Conservation (phyloP, 2,329 filamentous ascomycete genomes). For the Colletotrichum costaricense region DNA sequence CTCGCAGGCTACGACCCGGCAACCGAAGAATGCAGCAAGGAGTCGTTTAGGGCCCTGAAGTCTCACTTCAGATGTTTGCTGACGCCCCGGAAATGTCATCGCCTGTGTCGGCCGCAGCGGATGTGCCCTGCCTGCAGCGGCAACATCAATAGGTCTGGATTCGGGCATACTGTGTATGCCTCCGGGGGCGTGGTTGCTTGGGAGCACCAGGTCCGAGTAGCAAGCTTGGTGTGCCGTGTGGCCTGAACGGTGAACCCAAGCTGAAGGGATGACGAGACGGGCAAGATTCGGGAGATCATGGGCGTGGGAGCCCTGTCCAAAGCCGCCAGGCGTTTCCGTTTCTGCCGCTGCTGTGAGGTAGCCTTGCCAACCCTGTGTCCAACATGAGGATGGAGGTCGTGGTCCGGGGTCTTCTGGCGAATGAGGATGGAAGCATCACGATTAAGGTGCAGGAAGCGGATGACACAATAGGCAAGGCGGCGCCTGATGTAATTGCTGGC, state of each 20-base stretch:
- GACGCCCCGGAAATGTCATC: not conserved
- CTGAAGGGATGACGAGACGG: constrained; percentile 28
- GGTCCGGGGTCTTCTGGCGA: constrained; percentile 17
- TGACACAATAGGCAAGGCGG: constrained; percentile 29
- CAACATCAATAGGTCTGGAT: not conserved
- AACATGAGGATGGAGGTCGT: constrained; percentile 11
- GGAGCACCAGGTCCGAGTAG: constrained; percentile 1
- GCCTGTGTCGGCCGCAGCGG: not conserved
- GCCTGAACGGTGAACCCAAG: constrained; percentile 13
- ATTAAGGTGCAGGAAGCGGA: constrained; percentile 28
- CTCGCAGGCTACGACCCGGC: constrained; percentile 23
- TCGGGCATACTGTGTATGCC: not conserved
- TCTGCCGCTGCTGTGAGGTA: constrained; percentile 22
- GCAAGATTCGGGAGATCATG: constrained; percentile 28
- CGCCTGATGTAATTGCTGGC: constrained; percentile 17
- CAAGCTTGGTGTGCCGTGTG: constrained; percentile 19
- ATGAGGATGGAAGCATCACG: constrained; percentile 24
- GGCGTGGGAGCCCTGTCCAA: constrained; percentile 27
- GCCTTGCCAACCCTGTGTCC: constrained; percentile 31
- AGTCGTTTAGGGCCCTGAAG: constrained; percentile 25
- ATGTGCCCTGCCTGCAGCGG: not conserved
- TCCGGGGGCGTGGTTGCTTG: not conserved
- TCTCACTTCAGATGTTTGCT: constrained; percentile 15
- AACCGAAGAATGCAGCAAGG: constrained; percentile 32
- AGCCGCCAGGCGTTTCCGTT: constrained; percentile 28